These are phyloP conservation scores for Hyphopichia wangnamkhiaoensis DNA, from an alignment of 1,139 yeast species.

Conservation along the genomic window DNA sequence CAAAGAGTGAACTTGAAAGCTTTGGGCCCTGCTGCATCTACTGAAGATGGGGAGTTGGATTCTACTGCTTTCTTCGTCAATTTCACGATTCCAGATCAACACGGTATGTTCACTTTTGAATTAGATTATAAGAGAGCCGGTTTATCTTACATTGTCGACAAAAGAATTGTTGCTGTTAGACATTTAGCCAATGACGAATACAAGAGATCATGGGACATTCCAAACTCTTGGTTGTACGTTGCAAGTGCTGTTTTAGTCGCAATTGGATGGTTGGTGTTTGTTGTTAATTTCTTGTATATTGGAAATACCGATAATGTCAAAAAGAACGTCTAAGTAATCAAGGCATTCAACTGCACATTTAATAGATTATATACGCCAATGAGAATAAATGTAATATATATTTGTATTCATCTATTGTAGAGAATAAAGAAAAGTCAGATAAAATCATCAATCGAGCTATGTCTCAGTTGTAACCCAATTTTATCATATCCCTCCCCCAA, in stretches of 20 bases:
- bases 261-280: conserved; percentile 73
- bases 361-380: too few relatives aligned
- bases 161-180: conserved; percentile 77
- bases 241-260: conserved; percentile 71
- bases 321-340: conserved; percentile 28
- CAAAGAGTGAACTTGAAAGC: conserved; percentile 67
- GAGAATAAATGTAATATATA: neutral
- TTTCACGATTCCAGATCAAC: conserved; percentile 89
- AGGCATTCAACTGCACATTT: too few relatives aligned
- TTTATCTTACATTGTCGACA: conserved; percentile 62
- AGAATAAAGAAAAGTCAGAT: too few relatives aligned
- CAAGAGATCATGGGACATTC: conserved; percentile 88
- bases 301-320: conserved; percentile 31
- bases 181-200: conserved; percentile 96
- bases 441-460: too few relatives aligned
- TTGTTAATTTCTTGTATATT: conserved; percentile 61
- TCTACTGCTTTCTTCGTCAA: conserved; percentile 35
- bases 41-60: conserved; percentile 40
- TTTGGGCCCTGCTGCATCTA: conserved; percentile 40
- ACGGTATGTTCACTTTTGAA: conserved; percentile 91
- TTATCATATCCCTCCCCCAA: conserved; percentile 11
- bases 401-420: too few relatives aligned
- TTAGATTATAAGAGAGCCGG: conserved; percentile 85
- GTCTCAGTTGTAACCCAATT: too few relatives aligned
- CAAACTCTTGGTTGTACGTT: conserved; percentile 91